These are phyloP conservation scores for Microthlaspi erraticum DNA, from an alignment of 345 rosid genomes.

Conservation along the genomic window DNA sequence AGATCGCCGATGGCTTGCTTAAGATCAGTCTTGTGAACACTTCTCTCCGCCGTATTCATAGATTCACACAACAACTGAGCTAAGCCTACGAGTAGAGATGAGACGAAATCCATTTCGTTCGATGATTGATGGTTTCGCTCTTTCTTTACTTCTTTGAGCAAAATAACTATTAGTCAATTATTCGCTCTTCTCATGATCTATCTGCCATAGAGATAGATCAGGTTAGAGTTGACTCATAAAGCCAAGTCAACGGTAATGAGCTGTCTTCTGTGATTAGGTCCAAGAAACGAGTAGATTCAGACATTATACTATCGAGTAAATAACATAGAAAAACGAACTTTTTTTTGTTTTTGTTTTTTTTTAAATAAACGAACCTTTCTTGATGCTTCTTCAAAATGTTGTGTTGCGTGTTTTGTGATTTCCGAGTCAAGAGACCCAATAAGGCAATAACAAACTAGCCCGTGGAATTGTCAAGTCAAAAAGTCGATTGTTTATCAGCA, in stretches of 20 bases:
- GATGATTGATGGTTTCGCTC: background rate
- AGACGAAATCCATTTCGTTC: constrained; percentile 34
- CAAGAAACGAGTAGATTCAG: constrained; percentile 13
- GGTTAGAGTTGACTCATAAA: constrained; percentile 21
- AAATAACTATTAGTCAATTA: background rate
- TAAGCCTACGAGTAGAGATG: constrained; percentile 31
- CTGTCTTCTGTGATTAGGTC: background rate
- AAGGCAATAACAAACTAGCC: constrained; percentile 10
- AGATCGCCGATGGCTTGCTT: constrained; percentile 38
- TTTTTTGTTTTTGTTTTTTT: too few species aligned
- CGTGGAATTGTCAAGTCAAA: constrained; percentile 8
- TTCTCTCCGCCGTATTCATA: constrained; percentile 29
- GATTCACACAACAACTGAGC: constrained; percentile 38
- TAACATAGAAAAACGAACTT: too few species aligned
- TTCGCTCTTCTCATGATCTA: constrained; percentile 18
- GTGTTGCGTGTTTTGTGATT: background rate
- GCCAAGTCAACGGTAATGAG: constrained; percentile 19
- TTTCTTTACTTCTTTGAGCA: constrained; percentile 24
- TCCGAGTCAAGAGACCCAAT: constrained; percentile 16
- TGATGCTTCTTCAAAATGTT: constrained; percentile 5
- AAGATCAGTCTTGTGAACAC: constrained; percentile 12
- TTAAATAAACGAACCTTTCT: too few species aligned
- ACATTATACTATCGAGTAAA: background rate
- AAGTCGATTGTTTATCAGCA: background rate
- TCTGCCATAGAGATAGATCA: background rate